These are phyloP conservation scores for Willaertia magna DNA, from an alignment of 208 protist species.

Conservation along the genomic window DNA sequence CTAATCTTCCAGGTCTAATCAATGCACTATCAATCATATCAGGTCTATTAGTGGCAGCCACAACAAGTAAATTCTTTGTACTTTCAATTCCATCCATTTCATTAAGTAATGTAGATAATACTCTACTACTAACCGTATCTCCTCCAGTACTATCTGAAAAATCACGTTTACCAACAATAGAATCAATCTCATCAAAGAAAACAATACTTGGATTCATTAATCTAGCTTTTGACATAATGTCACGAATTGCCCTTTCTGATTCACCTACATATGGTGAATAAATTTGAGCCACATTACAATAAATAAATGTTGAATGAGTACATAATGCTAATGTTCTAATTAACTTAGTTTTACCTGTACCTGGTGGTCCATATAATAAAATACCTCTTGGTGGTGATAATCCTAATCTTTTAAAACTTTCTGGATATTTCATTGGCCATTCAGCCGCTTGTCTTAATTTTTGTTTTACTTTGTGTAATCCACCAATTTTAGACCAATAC, in stretches of 20 bases:
- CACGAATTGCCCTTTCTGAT: conserved; percentile 64
- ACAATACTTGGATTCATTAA: conserved; percentile 68
- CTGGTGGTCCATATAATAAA: conserved; percentile 82
- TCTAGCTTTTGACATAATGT: conserved; percentile 56
- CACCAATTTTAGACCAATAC: conserved; percentile 20
- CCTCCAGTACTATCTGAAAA: neutral
- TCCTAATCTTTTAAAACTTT: conserved; percentile 22
- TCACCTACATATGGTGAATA: conserved; percentile 85
- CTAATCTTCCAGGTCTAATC: conserved; percentile 70
- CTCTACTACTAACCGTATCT: conserved; percentile 31
- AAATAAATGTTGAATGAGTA: conserved; percentile 56
- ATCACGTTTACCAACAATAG: conserved; percentile 51
- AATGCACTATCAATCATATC: conserved; percentile 78
- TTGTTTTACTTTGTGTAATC: conserved; percentile 17
- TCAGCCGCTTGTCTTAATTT: conserved; percentile 10
- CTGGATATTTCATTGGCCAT: conserved; percentile 21
- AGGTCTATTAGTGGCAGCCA: conserved; percentile 60
- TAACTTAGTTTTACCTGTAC: conserved; percentile 80
- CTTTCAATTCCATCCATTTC: conserved; percentile 91
- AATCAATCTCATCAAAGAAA: conserved; percentile 86
- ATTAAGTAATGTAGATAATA: conserved; percentile 87
- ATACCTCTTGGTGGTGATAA: conserved; percentile 56
- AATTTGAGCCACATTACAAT: conserved; percentile 55
- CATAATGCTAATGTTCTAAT: conserved; percentile 63
- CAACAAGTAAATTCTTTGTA: conserved; percentile 66